Base-by-base conservation (phyloP, 225 moss, liverwort and hornwort genomes). In the Rhytidiadelphus loreus region DNA sequence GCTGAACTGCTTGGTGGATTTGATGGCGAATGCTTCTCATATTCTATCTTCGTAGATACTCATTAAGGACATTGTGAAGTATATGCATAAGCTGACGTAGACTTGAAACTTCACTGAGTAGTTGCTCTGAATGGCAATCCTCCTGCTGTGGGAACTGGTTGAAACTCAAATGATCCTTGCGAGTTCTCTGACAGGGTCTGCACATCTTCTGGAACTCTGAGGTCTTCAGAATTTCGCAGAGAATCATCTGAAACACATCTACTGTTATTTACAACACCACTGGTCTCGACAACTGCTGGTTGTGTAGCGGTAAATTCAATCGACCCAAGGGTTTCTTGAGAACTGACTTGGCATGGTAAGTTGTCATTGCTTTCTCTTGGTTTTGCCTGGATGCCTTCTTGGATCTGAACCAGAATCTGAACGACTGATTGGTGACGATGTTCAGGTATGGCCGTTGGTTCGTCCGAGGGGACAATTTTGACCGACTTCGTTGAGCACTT, bases 141-240 rank as follows among this genome's bases (percentile, higher is more conserved):
- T 25, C 69, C 56, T 65, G 82, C 37, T 10, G 30, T 72, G 62
- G 72, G 55, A 81, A 88, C 81, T 77, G 85, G 72, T 69, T 81
- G 77, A 79, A 90, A 88, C 72, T 88, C 70, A 69, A 91, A 88
- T 37, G 85, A 90, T 65, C 86, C 83, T 37, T 75, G 59, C 26
- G 88, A 64, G 53, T 44, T 55, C 29, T 77, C 86, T 83, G 70
- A 32, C 86, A 66, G 41, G 37, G 33, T 55, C 62, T 86, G 81
- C 48, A 69, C 64, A 84, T 64, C 81, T 63, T 85, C 77, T 66
- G 73, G 24, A 61, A 55, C 72, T 64, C 74, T 79, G 53, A 56
- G 41, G 76, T 80, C 80, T 86, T 53, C 82, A 64, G 68, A 61
- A n/a, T 70, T 70, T 77, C 65, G 50, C 75, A 37, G 65, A 77